phyloP scores from a whole-genome alignment of 2,329 filamentous ascomycete genomes.

The Sphaceloma murrayae region DNA sequence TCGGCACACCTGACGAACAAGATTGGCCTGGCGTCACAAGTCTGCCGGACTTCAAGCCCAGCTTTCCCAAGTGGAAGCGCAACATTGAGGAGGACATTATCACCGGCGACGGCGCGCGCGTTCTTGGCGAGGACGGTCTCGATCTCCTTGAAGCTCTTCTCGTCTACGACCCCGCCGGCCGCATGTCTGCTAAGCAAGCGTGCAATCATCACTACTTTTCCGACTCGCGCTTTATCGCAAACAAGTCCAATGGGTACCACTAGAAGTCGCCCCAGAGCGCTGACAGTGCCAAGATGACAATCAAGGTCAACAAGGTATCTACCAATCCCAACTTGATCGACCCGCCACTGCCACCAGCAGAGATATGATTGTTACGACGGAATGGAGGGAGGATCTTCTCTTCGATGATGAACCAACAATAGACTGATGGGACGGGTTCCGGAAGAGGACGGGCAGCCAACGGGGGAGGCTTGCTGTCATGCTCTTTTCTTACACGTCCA shows the following conservation, averaged over 20 bases:
- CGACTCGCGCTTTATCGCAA: constrained; percentile 20
- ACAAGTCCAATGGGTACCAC: constrained; percentile 22
- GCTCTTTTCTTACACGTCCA: constrained; percentile 7
- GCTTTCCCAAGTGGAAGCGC: constrained; percentile 83
- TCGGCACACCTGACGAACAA: constrained; percentile 74
- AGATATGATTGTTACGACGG: constrained; percentile 15
- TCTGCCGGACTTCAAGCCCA: constrained; percentile 86
- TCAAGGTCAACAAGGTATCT: constrained; percentile 1
- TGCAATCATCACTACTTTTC: constrained; percentile 74
- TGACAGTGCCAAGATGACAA: not conserved
- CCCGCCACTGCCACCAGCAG: constrained; percentile 1
- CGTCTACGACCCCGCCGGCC: constrained; percentile 75
- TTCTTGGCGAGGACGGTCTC: constrained; percentile 60
- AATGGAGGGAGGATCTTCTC: not conserved
- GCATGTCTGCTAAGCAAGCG: constrained; percentile 82
- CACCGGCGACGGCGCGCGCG: constrained; percentile 40
- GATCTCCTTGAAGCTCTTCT: constrained; percentile 63
- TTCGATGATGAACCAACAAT: constrained; percentile 5
- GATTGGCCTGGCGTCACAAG: constrained; percentile 88
- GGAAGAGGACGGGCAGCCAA: not conserved
- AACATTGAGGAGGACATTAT: constrained; percentile 58
- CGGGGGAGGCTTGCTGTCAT: not conserved
- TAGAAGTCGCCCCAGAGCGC: constrained; percentile 14
- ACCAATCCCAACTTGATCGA: not conserved
- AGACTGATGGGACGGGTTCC: constrained; percentile 2